A percentile compares a stretch with the other conserved stretches of the same genome.
These are phyloP conservation scores for Ogataea thermomethanolica DNA, from an alignment of 805 yeast species.

Conservation along the genomic window DNA sequence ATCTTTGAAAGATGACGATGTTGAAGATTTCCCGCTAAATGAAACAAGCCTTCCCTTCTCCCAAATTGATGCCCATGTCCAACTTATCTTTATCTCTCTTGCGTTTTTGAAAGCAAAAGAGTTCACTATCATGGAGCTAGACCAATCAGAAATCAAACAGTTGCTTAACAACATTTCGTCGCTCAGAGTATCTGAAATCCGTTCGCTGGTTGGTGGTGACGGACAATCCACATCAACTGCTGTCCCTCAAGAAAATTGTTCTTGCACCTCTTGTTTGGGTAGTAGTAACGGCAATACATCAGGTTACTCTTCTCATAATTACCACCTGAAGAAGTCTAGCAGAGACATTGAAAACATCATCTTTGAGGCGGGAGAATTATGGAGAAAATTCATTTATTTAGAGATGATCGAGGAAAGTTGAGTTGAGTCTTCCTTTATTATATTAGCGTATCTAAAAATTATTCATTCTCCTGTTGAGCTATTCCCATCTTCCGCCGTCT, in stretches of 20 bases:
- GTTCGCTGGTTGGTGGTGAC: constrained; percentile 26
- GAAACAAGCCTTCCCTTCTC: constrained; percentile 47
- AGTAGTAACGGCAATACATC: constrained; percentile 6
- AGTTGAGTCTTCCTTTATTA: not conserved
- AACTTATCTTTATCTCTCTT: constrained; percentile 68
- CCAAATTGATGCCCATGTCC: constrained; percentile 68
- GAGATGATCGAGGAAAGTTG: constrained; percentile 47
- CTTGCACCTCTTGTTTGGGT: constrained; percentile 12
- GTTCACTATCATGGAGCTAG: constrained; percentile 76
- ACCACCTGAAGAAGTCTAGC: constrained; percentile 25
- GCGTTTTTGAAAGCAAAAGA: constrained; percentile 81
- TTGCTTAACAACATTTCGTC: constrained; percentile 59
- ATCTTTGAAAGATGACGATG: constrained; percentile 15
- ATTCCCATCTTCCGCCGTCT: constrained; percentile 25
- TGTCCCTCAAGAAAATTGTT: constrained; percentile 4
- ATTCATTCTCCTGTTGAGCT: constrained; percentile 2
- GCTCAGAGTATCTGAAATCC: constrained; percentile 31
- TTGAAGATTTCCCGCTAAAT: constrained; percentile 22
- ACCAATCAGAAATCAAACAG: constrained; percentile 84
- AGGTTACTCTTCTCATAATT: constrained; percentile 9
- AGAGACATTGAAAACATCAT: constrained; percentile 70
- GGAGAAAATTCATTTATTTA: constrained; percentile 78
- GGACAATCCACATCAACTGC: constrained; percentile 2
- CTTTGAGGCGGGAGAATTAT: constrained; percentile 77
- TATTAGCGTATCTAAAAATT: constrained; percentile 2